Evolutionary conservation across 2,329 filamentous ascomycete species (phyloP).

Genomic region (Ceratocystiopsis minuta): DNA sequence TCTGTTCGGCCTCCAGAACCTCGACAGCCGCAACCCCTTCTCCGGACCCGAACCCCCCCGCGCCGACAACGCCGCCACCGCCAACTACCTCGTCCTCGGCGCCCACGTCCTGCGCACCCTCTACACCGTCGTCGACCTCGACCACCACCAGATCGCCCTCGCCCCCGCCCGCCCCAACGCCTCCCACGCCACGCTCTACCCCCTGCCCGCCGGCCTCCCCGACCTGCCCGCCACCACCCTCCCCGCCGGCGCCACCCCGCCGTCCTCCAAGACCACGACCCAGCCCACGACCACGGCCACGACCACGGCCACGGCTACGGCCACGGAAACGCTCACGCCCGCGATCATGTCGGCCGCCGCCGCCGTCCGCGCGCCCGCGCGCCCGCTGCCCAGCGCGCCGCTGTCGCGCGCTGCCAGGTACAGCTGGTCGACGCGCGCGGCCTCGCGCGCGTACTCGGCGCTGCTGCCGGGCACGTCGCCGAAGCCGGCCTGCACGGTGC

Average conservation of each 20-base stretch:
- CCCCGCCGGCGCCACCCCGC: no score
- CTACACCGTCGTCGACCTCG: slow-evolving; percentile 38
- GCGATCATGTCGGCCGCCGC: no score
- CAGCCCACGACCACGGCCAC: no score
- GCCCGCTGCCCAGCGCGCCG: slow-evolving; percentile 22
- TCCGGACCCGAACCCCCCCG: no score
- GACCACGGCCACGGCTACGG: no score
- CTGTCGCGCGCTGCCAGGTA: slow-evolving; percentile 46
- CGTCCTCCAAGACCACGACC: no score
- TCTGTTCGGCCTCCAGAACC: slow-evolving; percentile 37
- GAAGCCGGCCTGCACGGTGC: slow-evolving; percentile 89
- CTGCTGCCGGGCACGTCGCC: slow-evolving; percentile 70
- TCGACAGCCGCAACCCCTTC: slow-evolving; percentile 7
- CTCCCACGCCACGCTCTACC: no score
- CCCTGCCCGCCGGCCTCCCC: no score
- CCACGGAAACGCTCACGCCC: no score
- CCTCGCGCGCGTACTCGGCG: slow-evolving; percentile 55
- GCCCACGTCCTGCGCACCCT: slow-evolving; percentile 29
- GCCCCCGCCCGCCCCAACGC: slow-evolving; percentile 35
- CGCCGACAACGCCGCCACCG: no score
- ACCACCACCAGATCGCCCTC: slow-evolving; percentile 30
- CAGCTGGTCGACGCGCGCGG: slow-evolving; percentile 51
- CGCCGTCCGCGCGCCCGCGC: slow-evolving; percentile 19
- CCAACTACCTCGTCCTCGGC: slow-evolving; percentile 20
- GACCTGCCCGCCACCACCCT: no score